phyloP scores from a whole-genome alignment of 768 basidiomycete genomes.

The Boletus patriciae region DNA sequence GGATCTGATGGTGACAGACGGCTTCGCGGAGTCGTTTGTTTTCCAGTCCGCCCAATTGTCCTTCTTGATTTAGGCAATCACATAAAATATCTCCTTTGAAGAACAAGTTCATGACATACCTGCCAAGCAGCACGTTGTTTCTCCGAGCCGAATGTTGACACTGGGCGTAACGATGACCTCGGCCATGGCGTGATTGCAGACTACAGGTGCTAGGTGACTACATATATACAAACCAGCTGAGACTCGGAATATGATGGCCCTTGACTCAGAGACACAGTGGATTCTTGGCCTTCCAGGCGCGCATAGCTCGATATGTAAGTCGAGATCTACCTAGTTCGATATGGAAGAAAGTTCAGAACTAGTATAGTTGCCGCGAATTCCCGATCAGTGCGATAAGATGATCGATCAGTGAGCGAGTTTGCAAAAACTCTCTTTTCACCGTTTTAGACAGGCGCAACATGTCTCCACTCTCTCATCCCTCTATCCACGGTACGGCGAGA shows the following conservation, averaged over 20 bases:
- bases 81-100: conserved; percentile 7
- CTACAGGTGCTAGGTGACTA: no score
- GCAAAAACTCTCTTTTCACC: no score
- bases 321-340: no score
- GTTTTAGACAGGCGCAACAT: conserved; percentile 32
- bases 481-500: conserved; percentile 46
- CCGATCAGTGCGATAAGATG: conserved; percentile 8
- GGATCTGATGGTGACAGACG: conserved; percentile 5
- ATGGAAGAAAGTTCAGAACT: no score
- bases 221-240: no score
- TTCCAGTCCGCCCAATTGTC: conserved; percentile 31
- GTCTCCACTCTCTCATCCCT: conserved; percentile 57
- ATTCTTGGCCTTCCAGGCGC: no score
- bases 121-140: conserved; percentile 4
- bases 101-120: conserved; percentile 4
- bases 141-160: conserved; percentile 1
- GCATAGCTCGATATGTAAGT: no score
- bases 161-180: not conserved
- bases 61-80: conserved; percentile 13
- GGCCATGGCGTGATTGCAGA: no score
- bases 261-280: no score
- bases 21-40: conserved; percentile 21
- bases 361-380: no score
- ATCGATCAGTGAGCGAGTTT: not conserved
- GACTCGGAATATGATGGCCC: no score